A percentile compares a stretch with the other conserved stretches of the same genome.
These are phyloP conservation scores for Amoebophrya sp. DNA, from an alignment of 169 alveolate genomes.

Conservation along the genomic window DNA sequence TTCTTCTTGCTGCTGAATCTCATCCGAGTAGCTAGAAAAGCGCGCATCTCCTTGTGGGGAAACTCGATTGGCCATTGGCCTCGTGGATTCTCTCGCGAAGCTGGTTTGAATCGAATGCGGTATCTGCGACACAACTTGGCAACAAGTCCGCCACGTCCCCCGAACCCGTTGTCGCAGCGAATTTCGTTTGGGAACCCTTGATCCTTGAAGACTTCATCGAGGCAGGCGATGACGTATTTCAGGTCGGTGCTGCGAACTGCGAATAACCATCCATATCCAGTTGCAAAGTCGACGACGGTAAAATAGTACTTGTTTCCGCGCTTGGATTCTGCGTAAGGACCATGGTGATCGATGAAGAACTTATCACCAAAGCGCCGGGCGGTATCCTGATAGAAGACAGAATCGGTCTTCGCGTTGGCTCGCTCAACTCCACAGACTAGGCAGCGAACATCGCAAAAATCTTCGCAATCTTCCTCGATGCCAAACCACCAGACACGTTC, in stretches of 20 bases:
- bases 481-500: neutral
- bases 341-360: neutral
- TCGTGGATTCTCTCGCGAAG: neutral
- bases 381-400: neutral
- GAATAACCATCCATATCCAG: neutral
- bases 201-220: neutral
- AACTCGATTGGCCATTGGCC: neutral
- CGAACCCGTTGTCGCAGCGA: slow-evolving; percentile 18
- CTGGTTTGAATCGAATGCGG: neutral
- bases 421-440: neutral
- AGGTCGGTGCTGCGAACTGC: neutral
- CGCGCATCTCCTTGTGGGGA: neutral
- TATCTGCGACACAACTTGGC: neutral
- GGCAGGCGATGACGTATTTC: neutral
- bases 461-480: neutral
- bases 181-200: neutral
- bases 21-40: neutral
- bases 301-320: neutral
- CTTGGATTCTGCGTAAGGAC: neutral
- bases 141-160: neutral
- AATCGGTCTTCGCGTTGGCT: neutral
- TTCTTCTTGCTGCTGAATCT: neutral
- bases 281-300: neutral
- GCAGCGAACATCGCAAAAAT: neutral
- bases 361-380: neutral